These are phyloP conservation scores for Suhomyces sp. DNA, from an alignment of 805 yeast genomes.

Conservation along the genomic window DNA sequence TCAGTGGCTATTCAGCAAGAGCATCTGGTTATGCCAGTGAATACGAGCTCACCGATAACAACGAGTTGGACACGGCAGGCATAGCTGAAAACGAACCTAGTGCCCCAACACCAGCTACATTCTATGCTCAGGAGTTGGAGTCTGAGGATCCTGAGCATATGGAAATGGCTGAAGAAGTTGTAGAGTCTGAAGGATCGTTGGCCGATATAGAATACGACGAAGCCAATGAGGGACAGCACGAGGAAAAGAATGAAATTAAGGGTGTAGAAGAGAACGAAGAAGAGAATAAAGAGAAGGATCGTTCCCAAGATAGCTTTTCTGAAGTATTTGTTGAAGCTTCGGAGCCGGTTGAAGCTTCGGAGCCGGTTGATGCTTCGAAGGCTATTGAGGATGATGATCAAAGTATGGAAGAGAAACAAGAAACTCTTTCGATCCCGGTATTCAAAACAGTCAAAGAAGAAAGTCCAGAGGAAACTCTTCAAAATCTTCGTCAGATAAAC, in stretches of 20 bases:
- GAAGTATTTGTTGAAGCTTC: neutral
- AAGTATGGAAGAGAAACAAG: neutral
- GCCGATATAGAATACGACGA: slow-evolving; percentile 16
- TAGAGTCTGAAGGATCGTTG: slow-evolving; percentile 16
- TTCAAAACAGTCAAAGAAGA: slow-evolving; percentile 27
- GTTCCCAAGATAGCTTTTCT: neutral
- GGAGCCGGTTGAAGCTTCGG: neutral
- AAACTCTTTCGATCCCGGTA: slow-evolving; percentile 14
- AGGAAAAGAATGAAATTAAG: neutral
- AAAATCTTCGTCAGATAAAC: slow-evolving; percentile 22
- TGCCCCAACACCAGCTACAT: slow-evolving; percentile 13
- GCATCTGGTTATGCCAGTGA: slow-evolving; percentile 11
- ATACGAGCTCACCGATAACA: slow-evolving; percentile 14
- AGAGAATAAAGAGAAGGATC: neutral
- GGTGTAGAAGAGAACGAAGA: neutral
- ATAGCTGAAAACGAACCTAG: neutral
- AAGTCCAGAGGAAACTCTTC: slow-evolving; percentile 20
- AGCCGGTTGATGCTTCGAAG: neutral
- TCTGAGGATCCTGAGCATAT: neutral
- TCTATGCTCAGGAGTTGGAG: slow-evolving; percentile 6
- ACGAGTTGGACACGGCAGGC: neutral
- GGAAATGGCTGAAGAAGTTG: slow-evolving; percentile 11
- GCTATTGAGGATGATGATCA: neutral
- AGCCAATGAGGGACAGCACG: neutral
- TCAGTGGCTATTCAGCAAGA: neutral